Evolutionary conservation across 441 rosid species (phyloP).

Genomic region (Populus trichocarpa): DNA sequence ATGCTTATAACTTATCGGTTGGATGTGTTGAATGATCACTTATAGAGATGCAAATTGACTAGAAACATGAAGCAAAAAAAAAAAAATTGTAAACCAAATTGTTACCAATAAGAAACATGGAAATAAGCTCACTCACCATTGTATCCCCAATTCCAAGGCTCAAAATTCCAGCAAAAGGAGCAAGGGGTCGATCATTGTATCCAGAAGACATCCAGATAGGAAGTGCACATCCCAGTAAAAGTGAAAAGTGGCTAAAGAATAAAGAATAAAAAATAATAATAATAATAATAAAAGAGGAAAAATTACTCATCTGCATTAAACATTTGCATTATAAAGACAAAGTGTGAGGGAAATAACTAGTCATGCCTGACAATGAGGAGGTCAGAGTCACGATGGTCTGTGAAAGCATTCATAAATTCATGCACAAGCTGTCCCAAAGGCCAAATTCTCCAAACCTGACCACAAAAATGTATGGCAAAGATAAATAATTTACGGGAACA

Average conservation of each 20-base stretch:
- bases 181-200: constrained; percentile 90
- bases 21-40: background rate
- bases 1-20: too few species aligned
- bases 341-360: constrained; percentile 8
- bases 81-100: background rate
- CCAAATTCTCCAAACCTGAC: constrained; percentile 89
- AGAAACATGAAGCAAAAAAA: background rate
- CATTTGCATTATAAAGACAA: constrained; percentile 6
- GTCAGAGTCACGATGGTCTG: constrained; percentile 97
- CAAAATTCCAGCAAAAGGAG: constrained; percentile 95
- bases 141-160: constrained; percentile 99
- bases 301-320: constrained; percentile 8
- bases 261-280: constrained; percentile 3
- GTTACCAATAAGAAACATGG: background rate
- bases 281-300: background rate
- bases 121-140: constrained; percentile 55
- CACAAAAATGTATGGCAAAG: constrained; percentile 20
- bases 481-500: background rate
- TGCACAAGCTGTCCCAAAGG: constrained; percentile 77
- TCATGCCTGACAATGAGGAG: constrained; percentile 81
- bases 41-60: background rate
- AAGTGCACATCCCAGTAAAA: constrained; percentile 92
- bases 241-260: constrained; percentile 81
- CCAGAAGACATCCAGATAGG: constrained; percentile 98
- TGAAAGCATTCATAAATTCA: constrained; percentile 93